Conservation (phyloP, 2,329 filamentous ascomycete genomes). For the Drechslerella coelobrocha region DNA sequence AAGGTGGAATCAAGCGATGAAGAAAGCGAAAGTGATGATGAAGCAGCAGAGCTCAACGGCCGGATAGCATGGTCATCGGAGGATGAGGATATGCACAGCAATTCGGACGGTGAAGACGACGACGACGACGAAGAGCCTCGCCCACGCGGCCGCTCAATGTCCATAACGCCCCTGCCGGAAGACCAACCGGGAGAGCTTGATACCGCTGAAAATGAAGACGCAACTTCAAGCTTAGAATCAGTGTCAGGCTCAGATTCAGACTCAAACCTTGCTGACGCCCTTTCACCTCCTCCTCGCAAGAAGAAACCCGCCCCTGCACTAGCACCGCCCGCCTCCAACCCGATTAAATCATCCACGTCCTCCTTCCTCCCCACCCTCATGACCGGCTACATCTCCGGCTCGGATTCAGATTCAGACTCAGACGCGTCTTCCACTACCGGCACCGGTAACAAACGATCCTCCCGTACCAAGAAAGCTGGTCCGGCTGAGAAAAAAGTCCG, state of each 20-base stretch:
- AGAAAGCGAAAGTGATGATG: constrained; percentile 35
- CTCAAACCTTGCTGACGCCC: constrained; percentile 50
- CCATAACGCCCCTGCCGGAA: constrained; percentile 46
- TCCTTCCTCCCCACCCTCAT: constrained; percentile 78
- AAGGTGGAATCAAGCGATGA: constrained; percentile 38
- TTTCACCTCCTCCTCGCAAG: constrained; percentile 19
- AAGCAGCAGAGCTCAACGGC: constrained; percentile 29
- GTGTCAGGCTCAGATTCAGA: constrained; percentile 53
- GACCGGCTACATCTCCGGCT: constrained; percentile 79
- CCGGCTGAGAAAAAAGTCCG: constrained; percentile 57
- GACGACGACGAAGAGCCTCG: constrained; percentile 21
- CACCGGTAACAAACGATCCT: constrained; percentile 56
- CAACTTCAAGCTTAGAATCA: constrained; percentile 52
- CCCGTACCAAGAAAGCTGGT: constrained; percentile 51
- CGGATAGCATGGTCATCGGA: constrained; percentile 41
- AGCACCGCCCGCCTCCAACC: constrained; percentile 24
- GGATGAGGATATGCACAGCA: no score
- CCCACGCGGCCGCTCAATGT: constrained; percentile 46
- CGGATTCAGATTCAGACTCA: constrained; percentile 74
- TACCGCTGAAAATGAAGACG: constrained; percentile 36
- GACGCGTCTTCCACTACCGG: constrained; percentile 65
- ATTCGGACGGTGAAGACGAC: constrained; percentile 25
- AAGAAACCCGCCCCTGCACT: constrained; percentile 50
- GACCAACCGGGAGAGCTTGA: constrained; percentile 27
- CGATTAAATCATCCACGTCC: constrained; percentile 63